Evolutionary conservation across 2,329 filamentous ascomycete genomes (phyloP).

Genomic region (Talaromyces sp.): DNA sequence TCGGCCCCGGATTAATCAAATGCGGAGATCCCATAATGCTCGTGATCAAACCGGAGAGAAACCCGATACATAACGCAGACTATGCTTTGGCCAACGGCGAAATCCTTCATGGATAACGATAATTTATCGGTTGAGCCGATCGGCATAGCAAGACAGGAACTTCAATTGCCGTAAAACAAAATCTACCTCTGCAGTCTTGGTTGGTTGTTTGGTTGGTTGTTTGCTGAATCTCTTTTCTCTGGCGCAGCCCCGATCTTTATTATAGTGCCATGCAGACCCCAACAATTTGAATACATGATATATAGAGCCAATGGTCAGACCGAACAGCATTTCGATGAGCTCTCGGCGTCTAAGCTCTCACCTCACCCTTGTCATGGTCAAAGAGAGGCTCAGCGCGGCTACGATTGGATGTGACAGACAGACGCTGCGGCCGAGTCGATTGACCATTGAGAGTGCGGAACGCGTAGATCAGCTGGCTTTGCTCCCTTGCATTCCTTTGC

Average conservation of each 20-base stretch:
- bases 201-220: no score
- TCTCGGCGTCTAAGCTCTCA: not conserved
- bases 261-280: no score
- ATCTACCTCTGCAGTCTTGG: not conserved
- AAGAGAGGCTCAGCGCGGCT: conserved; percentile 5
- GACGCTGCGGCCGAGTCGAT: not conserved
- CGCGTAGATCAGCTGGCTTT: not conserved
- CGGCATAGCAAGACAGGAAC: not conserved
- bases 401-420: conserved; percentile 3
- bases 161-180: not conserved
- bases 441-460: not conserved
- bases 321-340: not conserved
- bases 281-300: not conserved
- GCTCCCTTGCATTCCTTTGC: not conserved
- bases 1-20: not conserved
- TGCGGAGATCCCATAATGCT: not conserved
- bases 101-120: not conserved
- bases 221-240: no score
- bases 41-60: not conserved
- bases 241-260: no score
- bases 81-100: not conserved
- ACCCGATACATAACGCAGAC: not conserved
- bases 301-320: not conserved
- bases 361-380: not conserved
- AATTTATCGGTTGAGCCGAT: not conserved